Evolutionary conservation across 108 stramenopile species (phyloP).

Genomic region (Fistulifera pelliculosa): DNA sequence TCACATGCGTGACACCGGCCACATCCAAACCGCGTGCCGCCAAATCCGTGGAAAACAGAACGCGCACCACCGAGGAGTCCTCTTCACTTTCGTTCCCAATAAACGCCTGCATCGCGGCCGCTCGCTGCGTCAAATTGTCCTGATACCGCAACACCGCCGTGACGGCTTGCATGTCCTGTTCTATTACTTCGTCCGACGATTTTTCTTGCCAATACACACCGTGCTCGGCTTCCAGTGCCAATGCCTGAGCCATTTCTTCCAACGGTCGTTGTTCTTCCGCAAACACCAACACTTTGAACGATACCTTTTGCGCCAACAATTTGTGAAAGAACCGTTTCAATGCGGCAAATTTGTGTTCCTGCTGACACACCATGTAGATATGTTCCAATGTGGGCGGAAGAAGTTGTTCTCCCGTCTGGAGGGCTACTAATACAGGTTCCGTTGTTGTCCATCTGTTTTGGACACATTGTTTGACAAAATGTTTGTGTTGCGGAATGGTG

Average conservation of each 20-base stretch:
- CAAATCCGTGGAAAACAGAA: slow-evolving; percentile 81
- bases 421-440: slow-evolving; percentile 72
- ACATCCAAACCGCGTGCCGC: slow-evolving; percentile 86
- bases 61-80: slow-evolving; percentile 28
- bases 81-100: slow-evolving; percentile 18
- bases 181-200: slow-evolving; percentile 10
- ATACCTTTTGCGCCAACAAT: neutral
- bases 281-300: slow-evolving; percentile 63
- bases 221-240: slow-evolving; percentile 44
- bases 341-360: slow-evolving; percentile 63
- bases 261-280: slow-evolving; percentile 56
- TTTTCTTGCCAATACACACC: slow-evolving; percentile 33
- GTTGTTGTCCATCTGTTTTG: slow-evolving; percentile 82
- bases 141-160: slow-evolving; percentile 55
- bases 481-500: slow-evolving; percentile 88
- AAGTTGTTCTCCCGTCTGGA: slow-evolving; percentile 64
- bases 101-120: slow-evolving; percentile 72
- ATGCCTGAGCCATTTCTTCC: slow-evolving; percentile 53
- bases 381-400: slow-evolving; percentile 78
- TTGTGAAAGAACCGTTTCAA: slow-evolving; percentile 60
- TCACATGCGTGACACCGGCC: slow-evolving; percentile 66
- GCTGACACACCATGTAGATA: slow-evolving; percentile 64
- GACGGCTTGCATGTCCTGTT: slow-evolving; percentile 15
- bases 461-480: slow-evolving; percentile 80
- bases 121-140: slow-evolving; percentile 53